Evolutionary conservation across 1,284 basidiomycete species (phyloP).

Genomic region (Xerocomus minutiporus): DNA sequence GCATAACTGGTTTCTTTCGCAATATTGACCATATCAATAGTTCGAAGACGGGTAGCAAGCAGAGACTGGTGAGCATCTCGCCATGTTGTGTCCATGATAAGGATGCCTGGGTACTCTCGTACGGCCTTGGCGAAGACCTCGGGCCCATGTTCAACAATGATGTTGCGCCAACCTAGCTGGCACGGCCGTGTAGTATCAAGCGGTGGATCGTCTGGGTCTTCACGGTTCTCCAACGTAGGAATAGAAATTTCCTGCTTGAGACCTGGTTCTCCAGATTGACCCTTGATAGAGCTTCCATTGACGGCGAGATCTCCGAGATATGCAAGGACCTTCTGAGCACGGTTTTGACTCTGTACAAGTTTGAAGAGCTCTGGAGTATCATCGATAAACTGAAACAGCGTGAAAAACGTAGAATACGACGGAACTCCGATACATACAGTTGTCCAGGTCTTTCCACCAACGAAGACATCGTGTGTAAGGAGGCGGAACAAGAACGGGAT

Average conservation of each 20-base stretch:
- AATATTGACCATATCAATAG: conserved; percentile 97
- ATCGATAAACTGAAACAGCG: conserved; percentile 80
- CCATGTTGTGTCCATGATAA: conserved; percentile 99
- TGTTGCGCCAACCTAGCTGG: conserved; percentile 94
- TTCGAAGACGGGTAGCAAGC: conserved; percentile 93
- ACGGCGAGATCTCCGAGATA: conserved; percentile 98
- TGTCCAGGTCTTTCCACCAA: conserved; percentile 96
- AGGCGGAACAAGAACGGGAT: conserved; percentile 99
- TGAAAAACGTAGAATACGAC: conserved; percentile 5
- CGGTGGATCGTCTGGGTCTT: conserved; percentile 68
- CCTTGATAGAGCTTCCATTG: conserved; percentile 96
- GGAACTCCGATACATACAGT: conserved; percentile 52
- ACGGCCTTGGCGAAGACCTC: conserved; percentile 99
- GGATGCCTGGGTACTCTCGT: conserved; percentile 89
- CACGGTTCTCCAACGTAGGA: conserved; percentile 77
- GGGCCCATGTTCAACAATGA: conserved; percentile 96
- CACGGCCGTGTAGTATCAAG: conserved; percentile 84
- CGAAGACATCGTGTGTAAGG: conserved; percentile 96
- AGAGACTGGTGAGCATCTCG: conserved; percentile 98
- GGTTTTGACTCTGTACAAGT: conserved; percentile 95
- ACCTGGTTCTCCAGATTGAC: conserved; percentile 91
- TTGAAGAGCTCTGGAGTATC: conserved; percentile 99
- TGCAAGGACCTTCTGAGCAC: conserved; percentile 94
- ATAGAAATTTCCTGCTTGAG: conserved; percentile 87
- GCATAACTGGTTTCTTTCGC: conserved; percentile 97